Evolutionary conservation across 768 basidiomycete species (phyloP), one percentile per base, ranked within the genome.

Genomic region (Leucocoprinus sp.): DNA sequence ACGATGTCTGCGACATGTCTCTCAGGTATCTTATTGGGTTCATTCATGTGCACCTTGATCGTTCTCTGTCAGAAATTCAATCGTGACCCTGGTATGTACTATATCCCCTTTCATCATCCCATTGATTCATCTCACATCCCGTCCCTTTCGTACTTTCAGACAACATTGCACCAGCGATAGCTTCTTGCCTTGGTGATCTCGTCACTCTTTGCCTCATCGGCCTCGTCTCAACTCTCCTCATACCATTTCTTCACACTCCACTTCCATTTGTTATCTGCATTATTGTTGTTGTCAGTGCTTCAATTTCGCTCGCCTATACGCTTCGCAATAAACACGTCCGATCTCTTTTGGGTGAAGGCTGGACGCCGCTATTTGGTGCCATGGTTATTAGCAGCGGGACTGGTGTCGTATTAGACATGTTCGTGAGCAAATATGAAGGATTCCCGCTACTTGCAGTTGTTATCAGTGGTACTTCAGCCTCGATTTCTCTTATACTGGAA

Each of bases 131-230:
- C 14, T 8, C 31, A 4, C 4, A 31, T 31, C 31, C 9, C 3
- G 11, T 27, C 26, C 17, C 12, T 26, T 41, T 15, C 12, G 6
- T 17, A 9, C 18, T 26, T 41, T 5, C 56, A 91, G 93, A 96
- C 59, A 99, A 99, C 61, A 93, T 98, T 53, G 87, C 93, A 1
- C 90, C 96, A 0, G 93, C 96, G 0, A 72, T 98, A 7, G 96
- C 96, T 0, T 79, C 91, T 2, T 91, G 89, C 55, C 72, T 98
- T 2, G 95, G 96, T 4, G 96, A 98, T 57, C 72, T 99, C 26
- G 72, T 98, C 40, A 95, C 95, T 0, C 78, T 99, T 38, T 72
- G 80, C 48, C 79, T 97, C 44, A 67, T 98, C 21, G 88, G 84
- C n/a, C 46, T 67, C 14, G 69, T 83, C n/a, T 82, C 88, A 5